phyloP scores from a whole-genome alignment of 2,329 filamentous ascomycete genomes.

The Colletotrichum incanum region DNA sequence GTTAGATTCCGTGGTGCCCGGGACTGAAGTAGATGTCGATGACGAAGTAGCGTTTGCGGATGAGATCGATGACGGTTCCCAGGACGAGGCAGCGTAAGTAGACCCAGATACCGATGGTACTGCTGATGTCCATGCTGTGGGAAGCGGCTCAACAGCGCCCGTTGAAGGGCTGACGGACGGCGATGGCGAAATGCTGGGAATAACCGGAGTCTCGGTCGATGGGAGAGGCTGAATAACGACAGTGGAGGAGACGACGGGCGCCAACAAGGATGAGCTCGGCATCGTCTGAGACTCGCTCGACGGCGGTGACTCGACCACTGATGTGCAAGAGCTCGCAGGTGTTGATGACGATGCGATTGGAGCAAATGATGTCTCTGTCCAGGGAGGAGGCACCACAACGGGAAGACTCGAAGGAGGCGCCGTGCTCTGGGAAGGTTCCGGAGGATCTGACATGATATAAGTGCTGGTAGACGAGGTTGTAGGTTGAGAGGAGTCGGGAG shows the following conservation, averaged over 20 bases:
- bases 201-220: not conserved
- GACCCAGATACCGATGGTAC: not conserved
- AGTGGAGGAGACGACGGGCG: not conserved
- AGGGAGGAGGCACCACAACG: not conserved
- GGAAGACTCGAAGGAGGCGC: not conserved
- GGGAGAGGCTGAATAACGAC: not conserved
- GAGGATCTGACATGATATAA: not conserved
- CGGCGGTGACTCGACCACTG: not conserved
- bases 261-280: not conserved
- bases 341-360: not conserved
- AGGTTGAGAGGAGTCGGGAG: not conserved
- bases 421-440: not conserved
- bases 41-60: slow-evolving; percentile 30
- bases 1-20: not conserved
- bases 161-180: not conserved
- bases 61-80: slow-evolving; percentile 14
- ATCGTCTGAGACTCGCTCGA: not conserved
- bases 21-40: not conserved
- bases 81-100: slow-evolving; percentile 22
- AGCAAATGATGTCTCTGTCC: not conserved
- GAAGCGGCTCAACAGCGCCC: not conserved
- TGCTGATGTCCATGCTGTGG: not conserved
- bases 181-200: too few species aligned
- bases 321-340: not conserved
- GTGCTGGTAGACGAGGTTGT: not conserved